These are phyloP conservation scores for Yamadazyma scolyti DNA, from an alignment of 805 yeast genomes.

Conservation along the genomic window DNA sequence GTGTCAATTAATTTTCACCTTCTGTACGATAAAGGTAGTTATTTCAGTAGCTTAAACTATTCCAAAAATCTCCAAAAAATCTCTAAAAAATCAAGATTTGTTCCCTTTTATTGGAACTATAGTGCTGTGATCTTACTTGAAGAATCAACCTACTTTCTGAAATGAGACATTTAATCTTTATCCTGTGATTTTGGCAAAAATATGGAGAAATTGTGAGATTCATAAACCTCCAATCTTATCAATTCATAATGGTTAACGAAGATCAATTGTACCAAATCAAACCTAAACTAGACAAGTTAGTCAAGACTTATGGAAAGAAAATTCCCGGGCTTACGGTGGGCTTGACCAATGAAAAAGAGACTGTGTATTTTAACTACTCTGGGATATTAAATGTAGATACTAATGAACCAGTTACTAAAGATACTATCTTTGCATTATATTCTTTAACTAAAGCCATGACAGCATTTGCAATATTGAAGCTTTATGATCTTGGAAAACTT, in stretches of 20 bases:
- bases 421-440: slow-evolving; percentile 18
- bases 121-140: too few relatives aligned
- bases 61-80: too few relatives aligned
- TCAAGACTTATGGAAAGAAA: slow-evolving; percentile 1
- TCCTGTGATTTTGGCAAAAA: too few relatives aligned
- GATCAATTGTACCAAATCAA: background rate
- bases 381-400: slow-evolving; percentile 19
- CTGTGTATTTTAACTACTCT: slow-evolving; percentile 19
- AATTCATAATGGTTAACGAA: slow-evolving; percentile 1
- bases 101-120: too few relatives aligned
- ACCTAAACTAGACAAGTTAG: slow-evolving; percentile 2
- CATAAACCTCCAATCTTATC: background rate
- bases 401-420: slow-evolving; percentile 12
- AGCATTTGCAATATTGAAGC: slow-evolving; percentile 30
- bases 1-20: too few relatives aligned
- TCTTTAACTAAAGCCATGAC: slow-evolving; percentile 36
- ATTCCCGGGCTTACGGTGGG: slow-evolving; percentile 25
- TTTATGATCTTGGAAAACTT: slow-evolving; percentile 28
- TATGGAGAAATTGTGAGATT: too few relatives aligned
- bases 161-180: too few relatives aligned
- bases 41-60: too few relatives aligned
- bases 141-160: too few relatives aligned
- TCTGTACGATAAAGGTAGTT: too few relatives aligned
- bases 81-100: too few relatives aligned
- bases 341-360: slow-evolving; percentile 19